Evolutionary conservation across 345 rosid species (phyloP).

Genomic region (Eucalyptus victrix): DNA sequence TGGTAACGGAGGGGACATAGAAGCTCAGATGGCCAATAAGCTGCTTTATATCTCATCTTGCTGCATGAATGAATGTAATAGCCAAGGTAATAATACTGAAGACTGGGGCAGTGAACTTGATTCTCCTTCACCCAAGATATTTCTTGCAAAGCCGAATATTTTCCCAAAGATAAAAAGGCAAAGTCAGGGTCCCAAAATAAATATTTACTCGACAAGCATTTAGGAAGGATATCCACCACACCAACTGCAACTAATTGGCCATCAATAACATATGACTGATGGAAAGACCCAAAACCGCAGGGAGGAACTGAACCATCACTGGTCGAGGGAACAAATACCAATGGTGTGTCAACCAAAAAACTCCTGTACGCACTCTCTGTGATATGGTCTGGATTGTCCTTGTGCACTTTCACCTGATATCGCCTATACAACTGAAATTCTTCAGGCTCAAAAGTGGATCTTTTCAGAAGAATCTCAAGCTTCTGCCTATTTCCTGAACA

Average conservation of each 20-base stretch:
- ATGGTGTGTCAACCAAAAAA: slow-evolving; percentile 84
- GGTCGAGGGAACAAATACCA: slow-evolving; percentile 50
- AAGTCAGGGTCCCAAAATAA: slow-evolving; percentile 98
- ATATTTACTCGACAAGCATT: slow-evolving; percentile 91
- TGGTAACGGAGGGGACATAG: slow-evolving; percentile 85
- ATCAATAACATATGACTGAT: slow-evolving; percentile 82
- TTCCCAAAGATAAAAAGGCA: slow-evolving; percentile 76
- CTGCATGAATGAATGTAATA: slow-evolving; percentile 93
- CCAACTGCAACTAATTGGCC: slow-evolving; percentile 91
- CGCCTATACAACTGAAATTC: slow-evolving; percentile 71
- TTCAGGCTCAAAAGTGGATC: slow-evolving; percentile 81
- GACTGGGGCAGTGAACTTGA: slow-evolving; percentile 53
- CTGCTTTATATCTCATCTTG: slow-evolving; percentile 99
- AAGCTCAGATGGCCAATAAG: slow-evolving; percentile 87
- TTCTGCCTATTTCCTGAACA: slow-evolving; percentile 28
- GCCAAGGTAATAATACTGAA: slow-evolving; percentile 91
- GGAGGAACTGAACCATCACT: slow-evolving; percentile 57
- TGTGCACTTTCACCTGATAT: slow-evolving; percentile 85
- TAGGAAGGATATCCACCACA: slow-evolving; percentile 85
- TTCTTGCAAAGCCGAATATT: slow-evolving; percentile 87
- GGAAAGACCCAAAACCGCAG: slow-evolving; percentile 94
- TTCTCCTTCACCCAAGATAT: slow-evolving; percentile 70
- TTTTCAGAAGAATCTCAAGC: slow-evolving; percentile 71
- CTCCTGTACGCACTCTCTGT: slow-evolving; percentile 49
- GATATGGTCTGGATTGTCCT: slow-evolving; percentile 46